Evolutionary conservation across 2,329 filamentous ascomycete genomes (phyloP).

Genomic region (Penicillium sp.): DNA sequence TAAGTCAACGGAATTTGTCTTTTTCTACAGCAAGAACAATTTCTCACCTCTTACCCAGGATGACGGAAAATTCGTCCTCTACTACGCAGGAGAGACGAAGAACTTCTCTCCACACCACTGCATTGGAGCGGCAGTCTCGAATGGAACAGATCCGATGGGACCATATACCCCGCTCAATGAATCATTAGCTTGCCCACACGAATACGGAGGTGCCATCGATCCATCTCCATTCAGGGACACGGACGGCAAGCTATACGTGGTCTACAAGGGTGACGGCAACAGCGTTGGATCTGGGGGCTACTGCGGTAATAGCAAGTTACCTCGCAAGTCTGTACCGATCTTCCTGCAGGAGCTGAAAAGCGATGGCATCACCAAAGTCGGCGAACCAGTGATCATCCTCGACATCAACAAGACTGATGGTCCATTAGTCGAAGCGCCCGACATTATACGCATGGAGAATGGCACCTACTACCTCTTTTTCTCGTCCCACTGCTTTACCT

Average conservation of each 20-base stretch:
- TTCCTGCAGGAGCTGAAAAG: conserved; percentile 39
- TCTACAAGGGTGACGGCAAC: conserved; percentile 67
- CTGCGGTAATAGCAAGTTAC: conserved; percentile 44
- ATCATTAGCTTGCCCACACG: conserved; percentile 54
- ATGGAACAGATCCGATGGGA: conserved; percentile 22
- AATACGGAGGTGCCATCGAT: conserved; percentile 62
- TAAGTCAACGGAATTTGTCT: conserved; percentile 17
- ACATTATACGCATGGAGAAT: conserved; percentile 40
- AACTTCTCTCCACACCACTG: conserved; percentile 51
- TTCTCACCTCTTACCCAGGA: conserved; percentile 17
- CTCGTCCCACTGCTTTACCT: conserved; percentile 59
- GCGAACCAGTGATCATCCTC: conserved; percentile 55
- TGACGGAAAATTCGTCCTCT: conserved; percentile 56
- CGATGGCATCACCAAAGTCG: conserved; percentile 54
- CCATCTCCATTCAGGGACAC: conserved; percentile 59
- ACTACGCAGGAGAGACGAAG: conserved; percentile 54
- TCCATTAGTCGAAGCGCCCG: conserved; percentile 62
- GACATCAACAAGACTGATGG: conserved; percentile 63
- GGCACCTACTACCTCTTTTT: conserved; percentile 60
- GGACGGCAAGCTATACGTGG: conserved; percentile 56
- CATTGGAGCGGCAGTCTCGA: conserved; percentile 55
- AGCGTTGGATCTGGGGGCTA: conserved; percentile 46
- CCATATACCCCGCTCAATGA: conserved; percentile 51
- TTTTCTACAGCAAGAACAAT: background rate
- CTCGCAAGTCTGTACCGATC: conserved; percentile 33